Evolutionary conservation across 768 basidiomycete genomes (phyloP).

Genomic region (Boletus subparvulus): DNA sequence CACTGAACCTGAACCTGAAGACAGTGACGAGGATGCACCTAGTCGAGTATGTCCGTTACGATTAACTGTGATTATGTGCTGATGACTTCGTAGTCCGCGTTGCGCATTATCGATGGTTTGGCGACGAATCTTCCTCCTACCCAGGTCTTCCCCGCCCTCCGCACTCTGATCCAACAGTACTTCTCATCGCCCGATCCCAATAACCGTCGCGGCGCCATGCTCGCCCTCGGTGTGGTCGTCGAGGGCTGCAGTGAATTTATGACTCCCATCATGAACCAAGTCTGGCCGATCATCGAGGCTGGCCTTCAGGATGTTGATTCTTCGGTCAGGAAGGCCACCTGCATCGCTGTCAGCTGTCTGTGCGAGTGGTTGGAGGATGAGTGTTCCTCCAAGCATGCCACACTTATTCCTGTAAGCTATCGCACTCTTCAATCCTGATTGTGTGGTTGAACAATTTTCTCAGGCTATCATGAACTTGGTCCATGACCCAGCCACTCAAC

Average conservation of each 20-base stretch:
- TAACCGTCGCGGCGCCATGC: conserved; percentile 88
- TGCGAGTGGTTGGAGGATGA: conserved; percentile 98
- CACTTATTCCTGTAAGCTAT: conserved; percentile 77
- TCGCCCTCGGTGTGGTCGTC: conserved; percentile 91
- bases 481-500: conserved; percentile 82
- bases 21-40: conserved; percentile 90
- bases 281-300: conserved; percentile 92
- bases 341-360: conserved; percentile 90
- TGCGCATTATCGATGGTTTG: conserved; percentile 91
- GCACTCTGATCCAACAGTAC: conserved; percentile 78
- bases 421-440: background rate
- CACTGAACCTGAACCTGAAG: conserved; percentile 91
- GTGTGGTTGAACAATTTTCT: background rate
- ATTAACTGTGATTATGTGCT: background rate
- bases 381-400: conserved; percentile 75
- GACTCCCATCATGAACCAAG: conserved; percentile 84
- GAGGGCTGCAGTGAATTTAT: conserved; percentile 99
- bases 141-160: conserved; percentile 94
- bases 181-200: conserved; percentile 77
- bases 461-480: conserved; percentile 91
- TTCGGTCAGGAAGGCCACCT: conserved; percentile 91
- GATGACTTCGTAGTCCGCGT: conserved; percentile 62
- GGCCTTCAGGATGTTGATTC: conserved; percentile 84
- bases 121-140: conserved; percentile 89
- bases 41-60: conserved; percentile 63